Conservation (phyloP, 805 yeast species). For the Ogataea nonfermentans region DNA sequence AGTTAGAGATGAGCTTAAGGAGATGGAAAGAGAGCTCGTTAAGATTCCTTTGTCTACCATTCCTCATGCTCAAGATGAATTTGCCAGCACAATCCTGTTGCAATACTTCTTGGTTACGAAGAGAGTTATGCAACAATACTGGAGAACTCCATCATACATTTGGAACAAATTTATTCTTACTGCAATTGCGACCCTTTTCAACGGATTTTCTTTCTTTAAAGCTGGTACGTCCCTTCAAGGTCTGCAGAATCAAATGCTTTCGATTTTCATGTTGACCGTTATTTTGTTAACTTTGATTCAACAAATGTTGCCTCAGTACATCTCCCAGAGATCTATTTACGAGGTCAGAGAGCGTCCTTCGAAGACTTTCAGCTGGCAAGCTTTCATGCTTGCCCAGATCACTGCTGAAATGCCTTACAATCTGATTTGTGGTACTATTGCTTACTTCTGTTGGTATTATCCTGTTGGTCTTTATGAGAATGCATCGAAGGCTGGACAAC, state of each 20-base stretch:
- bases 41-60: slow-evolving; percentile 34
- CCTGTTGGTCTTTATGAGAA: slow-evolving; percentile 66
- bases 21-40: slow-evolving; percentile 61
- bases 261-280: slow-evolving; percentile 66
- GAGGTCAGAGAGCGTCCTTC: slow-evolving; percentile 76
- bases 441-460: slow-evolving; percentile 65
- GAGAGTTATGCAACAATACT: slow-evolving; percentile 58
- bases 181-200: slow-evolving; percentile 53
- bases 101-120: slow-evolving; percentile 46
- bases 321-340: slow-evolving; percentile 60
- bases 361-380: slow-evolving; percentile 64
- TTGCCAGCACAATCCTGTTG: slow-evolving; percentile 41
- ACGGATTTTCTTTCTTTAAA: slow-evolving; percentile 68
- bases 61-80: slow-evolving; percentile 36
- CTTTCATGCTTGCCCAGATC: slow-evolving; percentile 60
- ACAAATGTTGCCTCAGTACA: slow-evolving; percentile 63
- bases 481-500: slow-evolving; percentile 48
- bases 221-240: slow-evolving; percentile 63
- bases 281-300: slow-evolving; percentile 55
- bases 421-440: slow-evolving; percentile 57
- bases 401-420: slow-evolving; percentile 69
- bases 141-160: slow-evolving; percentile 62
- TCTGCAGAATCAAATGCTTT: slow-evolving; percentile 79
- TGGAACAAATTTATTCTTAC: slow-evolving; percentile 57
- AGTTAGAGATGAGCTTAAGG: slow-evolving; percentile 56